These are phyloP conservation scores for Mycena vulgaris DNA, from an alignment of 768 basidiomycete genomes.

Conservation along the genomic window DNA sequence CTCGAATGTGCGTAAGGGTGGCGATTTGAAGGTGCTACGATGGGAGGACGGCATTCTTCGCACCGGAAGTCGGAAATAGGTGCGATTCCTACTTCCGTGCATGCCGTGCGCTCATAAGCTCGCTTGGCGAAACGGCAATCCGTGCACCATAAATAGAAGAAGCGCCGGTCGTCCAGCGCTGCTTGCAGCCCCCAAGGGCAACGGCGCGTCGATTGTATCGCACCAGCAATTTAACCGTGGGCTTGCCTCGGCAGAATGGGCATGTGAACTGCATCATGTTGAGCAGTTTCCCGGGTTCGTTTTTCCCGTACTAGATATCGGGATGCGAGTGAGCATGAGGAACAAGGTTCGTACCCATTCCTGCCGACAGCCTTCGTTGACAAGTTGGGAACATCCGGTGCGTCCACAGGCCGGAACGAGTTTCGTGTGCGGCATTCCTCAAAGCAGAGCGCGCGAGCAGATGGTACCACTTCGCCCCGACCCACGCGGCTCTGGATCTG, in stretches of 20 bases:
- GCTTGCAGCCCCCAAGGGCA: conserved; percentile 41
- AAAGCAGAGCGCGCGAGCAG: conserved; percentile 46
- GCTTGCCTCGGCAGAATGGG: conserved; percentile 47
- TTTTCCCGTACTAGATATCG: conserved; percentile 43
- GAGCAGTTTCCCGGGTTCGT: conserved; percentile 45
- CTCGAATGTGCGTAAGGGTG: neutral
- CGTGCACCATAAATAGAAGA: conserved; percentile 47
- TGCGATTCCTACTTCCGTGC: conserved; percentile 37
- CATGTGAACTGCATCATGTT: conserved; percentile 46
- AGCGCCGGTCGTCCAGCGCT: conserved; percentile 45
- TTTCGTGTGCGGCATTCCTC: conserved; percentile 42
- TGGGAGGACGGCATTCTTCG: conserved; percentile 11
- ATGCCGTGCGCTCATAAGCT: conserved; percentile 42
- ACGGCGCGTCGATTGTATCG: conserved; percentile 42
- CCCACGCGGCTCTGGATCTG: conserved; percentile 41
- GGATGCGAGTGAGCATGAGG: neutral
- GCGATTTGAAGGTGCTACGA: neutral
- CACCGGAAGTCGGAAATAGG: conserved; percentile 39
- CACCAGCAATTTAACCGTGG: conserved; percentile 41
- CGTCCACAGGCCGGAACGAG: conserved; percentile 46
- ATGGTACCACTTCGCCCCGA: conserved; percentile 41
- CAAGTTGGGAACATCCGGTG: conserved; percentile 43
- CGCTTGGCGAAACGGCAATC: conserved; percentile 43
- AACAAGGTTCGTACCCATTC: conserved; percentile 42
- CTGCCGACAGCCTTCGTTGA: conserved; percentile 43